Evolutionary conservation across 306 rosid species (phyloP), one percentile per base, ranked within the genome.

Genomic region (Urtica urens): DNA sequence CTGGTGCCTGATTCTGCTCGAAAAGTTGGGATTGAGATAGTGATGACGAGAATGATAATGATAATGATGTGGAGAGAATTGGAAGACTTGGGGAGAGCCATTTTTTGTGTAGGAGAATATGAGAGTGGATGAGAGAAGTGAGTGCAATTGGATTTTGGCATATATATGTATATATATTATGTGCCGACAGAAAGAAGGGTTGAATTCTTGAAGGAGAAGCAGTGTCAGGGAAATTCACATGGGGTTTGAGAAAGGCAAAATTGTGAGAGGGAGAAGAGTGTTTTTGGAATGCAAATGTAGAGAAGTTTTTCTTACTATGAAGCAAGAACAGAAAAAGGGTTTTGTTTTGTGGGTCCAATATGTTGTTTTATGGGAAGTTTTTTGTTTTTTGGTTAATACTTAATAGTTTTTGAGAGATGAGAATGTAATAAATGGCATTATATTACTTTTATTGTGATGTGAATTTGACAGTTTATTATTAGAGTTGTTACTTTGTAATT

Each of bases 171-270:
- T 53, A 39, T 18, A 13, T 13, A 7, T 1, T 8, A 13, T 3
- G 5, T 35, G 40, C n/a, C 69, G 57, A 61, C 63, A 52, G 38
- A 22, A 57, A 21, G 19, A 14, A 9, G 8, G 40, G 4, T 35
- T 35, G 4, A 3, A 13, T 12, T 5, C n/a, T 3, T 35, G 38
- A 23, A 49, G 54, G 19, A 4, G 10, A 25, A 6, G 6, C n/a
- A 41, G 67, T 24, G 69, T 60, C 54, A 65, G 65, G 33, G 38
- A 51, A 55, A 17, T 17, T 66, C 72, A 54, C 71, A 51, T 64
- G 71, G 38, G 21, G 7, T 12, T 7, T 17, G 46, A 15, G 46
- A 41, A 7, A 23, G 49, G 15, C 28, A 21, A 29, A 13, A 20
- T 45, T 45, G 29, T 29, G 13, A 4, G 55, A 28, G 33, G 27